Evolutionary conservation across 208 protist species (phyloP).

Genomic region (Crithidia thermophila): DNA sequence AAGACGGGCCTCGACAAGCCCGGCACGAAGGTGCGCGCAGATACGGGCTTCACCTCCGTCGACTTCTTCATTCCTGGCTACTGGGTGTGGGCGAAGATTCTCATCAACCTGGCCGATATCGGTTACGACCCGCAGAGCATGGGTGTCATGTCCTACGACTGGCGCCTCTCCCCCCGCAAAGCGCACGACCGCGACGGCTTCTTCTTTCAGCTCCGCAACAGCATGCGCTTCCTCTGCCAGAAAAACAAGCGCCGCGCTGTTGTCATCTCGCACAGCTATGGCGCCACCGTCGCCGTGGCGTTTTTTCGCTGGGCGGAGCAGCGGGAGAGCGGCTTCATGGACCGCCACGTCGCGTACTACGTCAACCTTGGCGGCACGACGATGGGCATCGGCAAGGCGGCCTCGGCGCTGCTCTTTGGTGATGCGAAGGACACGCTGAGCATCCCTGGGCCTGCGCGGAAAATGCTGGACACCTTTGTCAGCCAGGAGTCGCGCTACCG

Average conservation of each 20-base stretch:
- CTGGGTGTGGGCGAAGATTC: slow-evolving; percentile 93
- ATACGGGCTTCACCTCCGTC: slow-evolving; percentile 76
- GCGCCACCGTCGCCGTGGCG: slow-evolving; percentile 70
- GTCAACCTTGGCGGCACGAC: slow-evolving; percentile 84
- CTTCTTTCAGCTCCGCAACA: slow-evolving; percentile 77
- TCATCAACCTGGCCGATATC: slow-evolving; percentile 93
- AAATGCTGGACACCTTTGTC: slow-evolving; percentile 84
- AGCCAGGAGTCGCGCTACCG: slow-evolving; percentile 61
- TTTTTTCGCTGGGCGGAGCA: slow-evolving; percentile 91
- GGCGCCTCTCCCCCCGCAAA: slow-evolving; percentile 76
- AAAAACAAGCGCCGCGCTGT: slow-evolving; percentile 77
- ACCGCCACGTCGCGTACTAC: slow-evolving; percentile 85
- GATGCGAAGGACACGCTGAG: slow-evolving; percentile 89
- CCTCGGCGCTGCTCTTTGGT: slow-evolving; percentile 76
- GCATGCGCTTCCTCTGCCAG: slow-evolving; percentile 67
- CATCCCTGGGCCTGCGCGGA: slow-evolving; percentile 57
- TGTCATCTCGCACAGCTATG: slow-evolving; percentile 92
- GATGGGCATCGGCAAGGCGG: slow-evolving; percentile 83
- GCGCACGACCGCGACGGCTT: slow-evolving; percentile 85
- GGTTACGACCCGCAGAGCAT: slow-evolving; percentile 93
- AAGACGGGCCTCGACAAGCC: slow-evolving; percentile 72
- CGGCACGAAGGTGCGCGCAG: slow-evolving; percentile 84
- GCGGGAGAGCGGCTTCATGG: slow-evolving; percentile 72
- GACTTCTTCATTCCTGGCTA: slow-evolving; percentile 92
- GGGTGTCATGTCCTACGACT: slow-evolving; percentile 91